Evolutionary conservation across 495 filamentous ascomycete species (phyloP), one percentile per base, ranked within the genome.

Genomic region (Penicillium egyptiacum): DNA sequence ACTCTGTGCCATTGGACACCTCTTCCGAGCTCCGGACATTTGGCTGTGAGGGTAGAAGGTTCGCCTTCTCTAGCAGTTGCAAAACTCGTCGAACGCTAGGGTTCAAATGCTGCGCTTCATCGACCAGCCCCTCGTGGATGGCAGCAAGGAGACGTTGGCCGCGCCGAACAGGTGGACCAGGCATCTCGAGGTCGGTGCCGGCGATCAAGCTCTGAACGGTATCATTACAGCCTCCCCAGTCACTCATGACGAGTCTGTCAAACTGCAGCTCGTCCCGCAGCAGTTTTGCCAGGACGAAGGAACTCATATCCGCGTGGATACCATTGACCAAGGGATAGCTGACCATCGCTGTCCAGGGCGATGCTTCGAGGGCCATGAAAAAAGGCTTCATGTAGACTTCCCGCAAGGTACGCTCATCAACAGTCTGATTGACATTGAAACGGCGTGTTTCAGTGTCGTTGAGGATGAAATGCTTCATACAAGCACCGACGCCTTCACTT

Each of bases 261-360:
- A 78, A 92, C 4, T 80, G 81, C 87, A 86, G 90, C 64, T 91
- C 88, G 7, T 80, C 77, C 19, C 89, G 79, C 37, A 92, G 65
- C 25, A 91, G 81, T 26, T 81, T 73, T 25, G 80, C 74, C 4
- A 91, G 59, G 2, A 88, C 58, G 23, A 74, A 69, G 3, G 73
- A 67, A 54, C 85, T 88, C 71, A 88, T 85, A 59, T 81, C 82
- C 16, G 83, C 85, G 63, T 88, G 88, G 3, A 72, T 71, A 0
- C 88, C 89, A 67, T 92, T 91, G 28, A 92, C 77, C 47, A 86
- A 83, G 55, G 90, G 91, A 59, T 91, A 92, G 31, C 82, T 78
- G 25, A 85, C 87, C 89, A 92, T 91, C 33, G 90, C 74, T 1
- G 83, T 81, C 33, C 74, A 78, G 1, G 87, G 86, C 30, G 79